A percentile compares a stretch with the other conserved stretches of the same genome.
These are phyloP conservation scores for Gonium pectorale DNA, from an alignment of 139 green algal genomes.

Conservation along the genomic window DNA sequence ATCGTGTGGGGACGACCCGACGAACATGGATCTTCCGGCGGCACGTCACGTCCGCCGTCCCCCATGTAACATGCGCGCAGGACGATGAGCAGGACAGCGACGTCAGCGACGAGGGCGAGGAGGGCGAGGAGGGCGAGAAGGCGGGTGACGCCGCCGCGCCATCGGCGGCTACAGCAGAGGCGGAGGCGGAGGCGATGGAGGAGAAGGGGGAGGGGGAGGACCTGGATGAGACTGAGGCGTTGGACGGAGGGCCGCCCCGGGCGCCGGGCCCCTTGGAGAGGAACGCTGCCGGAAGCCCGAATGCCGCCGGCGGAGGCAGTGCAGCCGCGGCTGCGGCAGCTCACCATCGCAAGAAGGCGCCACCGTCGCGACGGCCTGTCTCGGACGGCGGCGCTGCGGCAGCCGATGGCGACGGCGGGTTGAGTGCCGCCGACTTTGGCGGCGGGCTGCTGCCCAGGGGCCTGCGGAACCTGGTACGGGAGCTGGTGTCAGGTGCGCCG, in stretches of 20 bases:
- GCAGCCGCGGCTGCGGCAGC: not conserved
- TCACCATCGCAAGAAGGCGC: not conserved
- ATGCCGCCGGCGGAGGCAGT: no score
- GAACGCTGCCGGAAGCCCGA: no score
- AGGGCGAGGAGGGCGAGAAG: not conserved
- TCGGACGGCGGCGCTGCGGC: not conserved
- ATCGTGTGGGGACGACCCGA: no score
- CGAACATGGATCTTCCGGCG: no score
- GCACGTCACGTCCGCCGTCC: not conserved
- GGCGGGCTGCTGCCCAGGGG: not conserved
- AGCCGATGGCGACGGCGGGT: not conserved
- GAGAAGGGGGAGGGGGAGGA: not conserved
- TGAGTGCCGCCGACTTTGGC: not conserved
- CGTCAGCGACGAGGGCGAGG: not conserved
- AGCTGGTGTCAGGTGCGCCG: no score
- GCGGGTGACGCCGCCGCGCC: not conserved
- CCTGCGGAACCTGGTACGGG: conserved; percentile 5
- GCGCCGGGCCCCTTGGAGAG: no score
- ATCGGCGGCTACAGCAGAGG: not conserved
- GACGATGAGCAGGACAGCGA: conserved; percentile 22
- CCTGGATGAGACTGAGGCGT: not conserved
- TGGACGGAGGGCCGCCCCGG: not conserved
- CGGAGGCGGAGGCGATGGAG: not conserved
- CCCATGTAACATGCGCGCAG: no score
- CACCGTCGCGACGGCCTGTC: not conserved